Evolutionary conservation across 805 yeast genomes (phyloP).

Genomic region (Priceomyces medius): DNA sequence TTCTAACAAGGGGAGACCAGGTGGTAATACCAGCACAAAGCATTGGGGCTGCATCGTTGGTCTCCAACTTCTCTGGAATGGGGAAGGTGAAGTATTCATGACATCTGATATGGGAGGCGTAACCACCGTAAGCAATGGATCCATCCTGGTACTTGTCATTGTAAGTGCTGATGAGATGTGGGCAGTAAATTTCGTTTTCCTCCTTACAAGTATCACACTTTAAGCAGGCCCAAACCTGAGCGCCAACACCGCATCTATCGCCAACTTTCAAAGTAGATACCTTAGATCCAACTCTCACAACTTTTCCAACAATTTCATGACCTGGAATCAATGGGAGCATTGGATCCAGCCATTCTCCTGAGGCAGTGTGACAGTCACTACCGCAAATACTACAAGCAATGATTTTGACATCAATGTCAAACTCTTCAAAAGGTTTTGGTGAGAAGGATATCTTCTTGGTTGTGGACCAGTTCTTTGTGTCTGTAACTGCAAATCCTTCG

Average conservation of each 20-base stretch:
- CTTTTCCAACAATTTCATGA: constrained; percentile 25
- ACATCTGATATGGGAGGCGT: constrained; percentile 46
- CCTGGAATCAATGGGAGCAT: constrained; percentile 17
- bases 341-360: constrained; percentile 18
- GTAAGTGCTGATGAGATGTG: constrained; percentile 34
- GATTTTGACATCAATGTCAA: constrained; percentile 9
- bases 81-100: constrained; percentile 45
- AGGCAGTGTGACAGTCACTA: constrained; percentile 17
- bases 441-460: constrained; percentile 24
- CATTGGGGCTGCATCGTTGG: constrained; percentile 49
- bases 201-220: constrained; percentile 7
- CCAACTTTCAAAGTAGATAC: constrained; percentile 39
- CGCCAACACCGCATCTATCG: constrained; percentile 44
- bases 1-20: constrained; percentile 51
- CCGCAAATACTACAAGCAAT: constrained; percentile 18
- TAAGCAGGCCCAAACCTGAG: constrained; percentile 9
- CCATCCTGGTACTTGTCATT: constrained; percentile 23
- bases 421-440: constrained; percentile 37
- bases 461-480: constrained; percentile 29
- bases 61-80: constrained; percentile 46
- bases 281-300: constrained; percentile 28
- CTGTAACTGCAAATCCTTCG: constrained; percentile 38
- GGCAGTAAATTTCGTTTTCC: constrained; percentile 27
- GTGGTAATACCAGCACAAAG: constrained; percentile 59
- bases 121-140: constrained; percentile 46